Evolutionary conservation across 805 yeast species (phyloP).

Genomic region (Schwanniomyces polymorphus): DNA sequence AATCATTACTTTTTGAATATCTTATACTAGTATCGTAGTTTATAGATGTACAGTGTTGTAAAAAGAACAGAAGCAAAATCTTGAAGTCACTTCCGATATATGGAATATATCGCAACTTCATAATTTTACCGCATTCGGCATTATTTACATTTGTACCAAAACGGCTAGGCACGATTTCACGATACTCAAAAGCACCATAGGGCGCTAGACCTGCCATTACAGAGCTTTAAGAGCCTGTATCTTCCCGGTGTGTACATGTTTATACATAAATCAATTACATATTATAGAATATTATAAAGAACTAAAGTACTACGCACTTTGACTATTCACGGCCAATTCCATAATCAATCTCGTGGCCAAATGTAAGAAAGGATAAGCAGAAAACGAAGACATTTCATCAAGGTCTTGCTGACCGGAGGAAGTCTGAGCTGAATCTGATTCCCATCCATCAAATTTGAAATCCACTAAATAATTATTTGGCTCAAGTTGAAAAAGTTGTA

Average conservation of each 20-base stretch:
- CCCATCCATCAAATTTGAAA: constrained; percentile 98
- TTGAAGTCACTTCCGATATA: background rate
- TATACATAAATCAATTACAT: constrained; percentile 2
- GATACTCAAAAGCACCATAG: background rate
- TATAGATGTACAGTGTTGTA: too few species aligned
- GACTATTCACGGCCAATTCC: constrained; percentile 96
- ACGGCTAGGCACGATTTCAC: constrained; percentile 4
- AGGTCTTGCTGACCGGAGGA: constrained; percentile 30
- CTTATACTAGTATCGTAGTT: too few species aligned
- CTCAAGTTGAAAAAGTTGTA: constrained; percentile 92
- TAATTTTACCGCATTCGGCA: constrained; percentile 6
- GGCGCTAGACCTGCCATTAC: too few species aligned
- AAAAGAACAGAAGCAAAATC: background rate
- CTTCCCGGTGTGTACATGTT: background rate
- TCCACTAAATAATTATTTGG: constrained; percentile 95
- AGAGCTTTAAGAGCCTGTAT: background rate
- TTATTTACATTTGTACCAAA: constrained; percentile 1
- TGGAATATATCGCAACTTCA: background rate
- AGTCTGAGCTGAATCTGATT: constrained; percentile 25
- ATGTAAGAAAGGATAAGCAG: constrained; percentile 94
- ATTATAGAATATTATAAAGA: background rate
- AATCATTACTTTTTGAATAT: constrained; percentile 20
- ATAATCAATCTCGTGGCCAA: constrained; percentile 88
- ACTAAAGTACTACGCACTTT: constrained; percentile 34
- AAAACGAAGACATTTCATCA: constrained; percentile 84